Base-by-base conservation (phyloP, 176 grass and related monocot species). In the Metroxylon sagu region DNA sequence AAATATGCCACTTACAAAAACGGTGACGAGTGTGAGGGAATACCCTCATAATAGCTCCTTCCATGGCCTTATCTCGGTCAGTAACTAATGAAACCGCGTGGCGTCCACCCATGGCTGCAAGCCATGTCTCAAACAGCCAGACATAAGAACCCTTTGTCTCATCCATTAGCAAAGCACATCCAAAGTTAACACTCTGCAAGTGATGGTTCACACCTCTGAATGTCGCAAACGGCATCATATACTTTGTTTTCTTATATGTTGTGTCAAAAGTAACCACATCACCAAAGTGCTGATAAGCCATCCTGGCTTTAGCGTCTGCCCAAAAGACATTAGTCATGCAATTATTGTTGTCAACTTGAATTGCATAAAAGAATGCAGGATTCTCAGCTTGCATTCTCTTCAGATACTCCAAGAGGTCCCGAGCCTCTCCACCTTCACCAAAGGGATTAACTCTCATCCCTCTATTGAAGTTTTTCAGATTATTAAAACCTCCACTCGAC, bases 181-280 rank as follows among this genome's bases (percentile, higher is more conserved):
- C 85, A 43, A 83, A 79, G 35, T 53, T 79, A 54, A 83, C 54
- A 53, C 57, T 74, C 48, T 88, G 85, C 52, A 83, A 50, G 67
- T 83, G 85, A 59, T 88, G 80, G 25, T 88, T 88, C 19, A 88
- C 25, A 16, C 85, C 85, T 31, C 71, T 71, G 31, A 88, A 83
- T 25, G 31, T 78, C 2, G 71, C 79, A 52, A 86, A 78, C 2
- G 78, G 83, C 83, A 86, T 86, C 78, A 86, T 77, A 59, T 86
- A 81, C 55, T 86, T 86, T 23, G 78, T 81, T 54, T 81, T 81
- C 74, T 77, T 86, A 69, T 86, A 86, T 51, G 78, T 86, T 14
- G 83, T 86, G 43, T 81, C 83, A 53, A 86, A 81, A 14, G 73
- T 81, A 50, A 86, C 74, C 14, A 70, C 77, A 70, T 86, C 83